Evolutionary conservation across 75 land plant species (phyloP).

Genomic region (Sequoiadendron giganteum): DNA sequence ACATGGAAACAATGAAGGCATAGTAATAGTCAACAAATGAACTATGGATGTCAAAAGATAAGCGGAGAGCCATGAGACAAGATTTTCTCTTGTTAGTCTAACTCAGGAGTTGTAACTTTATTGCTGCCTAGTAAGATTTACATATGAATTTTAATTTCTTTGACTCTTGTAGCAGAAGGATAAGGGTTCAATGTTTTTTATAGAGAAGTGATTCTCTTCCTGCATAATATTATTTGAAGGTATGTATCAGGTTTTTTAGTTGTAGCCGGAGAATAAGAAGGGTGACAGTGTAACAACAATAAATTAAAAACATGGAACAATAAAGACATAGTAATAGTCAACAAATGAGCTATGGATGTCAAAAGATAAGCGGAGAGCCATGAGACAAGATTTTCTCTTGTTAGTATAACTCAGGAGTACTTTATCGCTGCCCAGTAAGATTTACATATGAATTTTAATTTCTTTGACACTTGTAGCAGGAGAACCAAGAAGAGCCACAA

Average conservation of each 20-base stretch:
- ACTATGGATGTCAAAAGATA: too few species aligned
- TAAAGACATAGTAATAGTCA: too few species aligned
- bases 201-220: too few species aligned
- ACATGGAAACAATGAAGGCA: too few species aligned
- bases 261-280: too few species aligned
- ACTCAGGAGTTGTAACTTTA: neutral
- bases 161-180: neutral
- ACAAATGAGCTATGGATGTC: too few species aligned
- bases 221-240: too few species aligned
- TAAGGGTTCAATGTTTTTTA: neutral
- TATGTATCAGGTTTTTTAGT: too few species aligned
- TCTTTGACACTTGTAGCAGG: neutral
- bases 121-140: neutral
- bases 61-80: neutral
- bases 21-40: too few species aligned
- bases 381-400: neutral
- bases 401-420: neutral
- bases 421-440: neutral
- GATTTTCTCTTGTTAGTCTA: neutral
- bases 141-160: neutral
- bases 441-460: neutral
- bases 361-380: neutral
- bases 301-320: too few species aligned
- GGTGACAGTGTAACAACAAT: too few species aligned
- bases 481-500: neutral